These are phyloP conservation scores for Penicillium flavigenum DNA, from an alignment of 495 filamentous ascomycete genomes.

Conservation along the genomic window DNA sequence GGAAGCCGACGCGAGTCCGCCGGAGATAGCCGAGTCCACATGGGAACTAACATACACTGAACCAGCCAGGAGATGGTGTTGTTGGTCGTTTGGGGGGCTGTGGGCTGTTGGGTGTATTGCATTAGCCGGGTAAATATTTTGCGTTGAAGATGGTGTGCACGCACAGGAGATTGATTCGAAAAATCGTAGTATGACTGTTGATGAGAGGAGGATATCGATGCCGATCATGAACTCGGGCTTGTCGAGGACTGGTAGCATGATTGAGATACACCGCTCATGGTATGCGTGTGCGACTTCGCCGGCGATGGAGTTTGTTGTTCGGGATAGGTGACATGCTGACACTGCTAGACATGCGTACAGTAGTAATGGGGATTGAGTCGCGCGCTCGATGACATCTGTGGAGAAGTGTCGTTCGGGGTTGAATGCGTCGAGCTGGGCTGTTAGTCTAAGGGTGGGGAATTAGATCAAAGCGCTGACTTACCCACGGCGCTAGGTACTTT, in stretches of 20 bases:
- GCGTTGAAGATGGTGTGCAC: slow-evolving; percentile 4
- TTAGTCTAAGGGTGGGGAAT: background rate
- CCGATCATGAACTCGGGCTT: slow-evolving; percentile 36
- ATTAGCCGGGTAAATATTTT: slow-evolving; percentile 1
- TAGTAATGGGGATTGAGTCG: slow-evolving; percentile 36
- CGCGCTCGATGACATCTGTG: slow-evolving; percentile 36
- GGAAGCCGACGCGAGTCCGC: slow-evolving; percentile 40
- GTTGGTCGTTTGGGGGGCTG: slow-evolving; percentile 38
- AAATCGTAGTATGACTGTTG: slow-evolving; percentile 44
- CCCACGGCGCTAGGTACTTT: slow-evolving; percentile 40
- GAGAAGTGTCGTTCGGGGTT: slow-evolving; percentile 40
- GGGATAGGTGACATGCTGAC: slow-evolving; percentile 43
- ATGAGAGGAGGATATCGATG: slow-evolving; percentile 44
- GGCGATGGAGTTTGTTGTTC: slow-evolving; percentile 36
- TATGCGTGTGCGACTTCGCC: slow-evolving; percentile 40
- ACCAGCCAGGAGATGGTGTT: slow-evolving; percentile 43
- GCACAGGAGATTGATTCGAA: slow-evolving; percentile 46
- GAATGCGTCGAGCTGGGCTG: slow-evolving; percentile 38
- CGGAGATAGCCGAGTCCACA: slow-evolving; percentile 40
- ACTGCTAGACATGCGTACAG: slow-evolving; percentile 43
- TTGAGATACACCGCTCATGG: slow-evolving; percentile 45
- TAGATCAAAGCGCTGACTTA: slow-evolving; percentile 8
- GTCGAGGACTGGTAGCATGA: slow-evolving; percentile 41
- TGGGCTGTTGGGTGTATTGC: slow-evolving; percentile 23
- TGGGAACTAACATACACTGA: slow-evolving; percentile 48